Evolutionary conservation across 192 early-diverging fungal species (phyloP).

Genomic region (Podila minutissima): DNA sequence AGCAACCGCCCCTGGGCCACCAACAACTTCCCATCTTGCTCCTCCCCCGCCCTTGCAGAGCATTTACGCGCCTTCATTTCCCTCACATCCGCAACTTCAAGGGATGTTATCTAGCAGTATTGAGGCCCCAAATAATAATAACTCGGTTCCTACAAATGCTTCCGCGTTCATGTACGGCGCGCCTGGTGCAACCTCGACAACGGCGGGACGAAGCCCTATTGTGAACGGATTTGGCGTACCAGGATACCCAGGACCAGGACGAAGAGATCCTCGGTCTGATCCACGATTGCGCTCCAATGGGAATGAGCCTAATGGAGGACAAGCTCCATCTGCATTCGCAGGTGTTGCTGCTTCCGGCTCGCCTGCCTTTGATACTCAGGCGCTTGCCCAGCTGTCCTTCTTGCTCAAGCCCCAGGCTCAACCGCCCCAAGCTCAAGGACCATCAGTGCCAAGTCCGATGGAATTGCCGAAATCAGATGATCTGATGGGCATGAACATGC

Average conservation of each 20-base stretch:
- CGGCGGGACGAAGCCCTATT: neutral
- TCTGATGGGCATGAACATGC: constrained; percentile 4
- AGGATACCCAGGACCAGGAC: neutral
- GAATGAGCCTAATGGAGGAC: neutral
- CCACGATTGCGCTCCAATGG: neutral
- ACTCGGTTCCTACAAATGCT: constrained; percentile 20
- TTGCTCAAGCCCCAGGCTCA: neutral
- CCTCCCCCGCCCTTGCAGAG: neutral
- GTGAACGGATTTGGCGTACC: neutral
- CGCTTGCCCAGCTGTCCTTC: neutral
- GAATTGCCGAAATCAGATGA: neutral
- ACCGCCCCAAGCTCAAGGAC: neutral
- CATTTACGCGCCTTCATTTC: neutral
- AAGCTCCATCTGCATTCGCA: neutral
- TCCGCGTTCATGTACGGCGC: constrained; percentile 2
- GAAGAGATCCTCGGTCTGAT: neutral
- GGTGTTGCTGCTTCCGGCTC: neutral
- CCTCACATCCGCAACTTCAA: constrained; percentile 28
- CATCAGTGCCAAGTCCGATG: neutral
- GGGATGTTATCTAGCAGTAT: constrained; percentile 48
- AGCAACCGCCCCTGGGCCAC: constrained; percentile 4
- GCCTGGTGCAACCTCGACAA: neutral
- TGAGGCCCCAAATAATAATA: constrained; percentile 49
- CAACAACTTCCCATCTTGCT: neutral
- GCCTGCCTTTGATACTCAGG: neutral